phyloP scores from a whole-genome alignment of 306 rosid genomes.

The Glycine latifolia region DNA sequence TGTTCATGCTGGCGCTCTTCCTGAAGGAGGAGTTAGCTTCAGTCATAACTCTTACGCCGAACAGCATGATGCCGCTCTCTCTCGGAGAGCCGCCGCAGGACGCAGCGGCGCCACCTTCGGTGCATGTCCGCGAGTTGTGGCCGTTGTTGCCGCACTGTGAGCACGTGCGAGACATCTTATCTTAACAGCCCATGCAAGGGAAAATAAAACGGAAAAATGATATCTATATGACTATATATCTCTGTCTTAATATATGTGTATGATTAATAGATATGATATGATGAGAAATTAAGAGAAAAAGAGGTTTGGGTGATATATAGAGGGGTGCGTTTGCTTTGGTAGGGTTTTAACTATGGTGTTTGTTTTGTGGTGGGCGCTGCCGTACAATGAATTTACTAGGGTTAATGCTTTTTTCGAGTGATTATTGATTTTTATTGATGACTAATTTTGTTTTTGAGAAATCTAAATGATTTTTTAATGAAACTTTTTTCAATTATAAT shows the following conservation, averaged over 20 bases:
- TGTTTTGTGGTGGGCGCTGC: constrained; percentile 32
- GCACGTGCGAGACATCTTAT: constrained; percentile 77
- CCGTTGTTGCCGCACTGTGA: constrained; percentile 87
- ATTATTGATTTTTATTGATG: no score
- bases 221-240: not conserved
- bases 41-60: constrained; percentile 75
- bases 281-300: constrained; percentile 4
- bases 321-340: not conserved
- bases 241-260: no score
- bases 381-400: constrained; percentile 33
- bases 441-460: no score
- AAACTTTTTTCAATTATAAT: no score
- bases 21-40: constrained; percentile 56
- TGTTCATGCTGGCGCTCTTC: constrained; percentile 90
- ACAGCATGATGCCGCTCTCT: constrained; percentile 74
- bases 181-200: constrained; percentile 27
- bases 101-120: constrained; percentile 46
- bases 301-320: constrained; percentile 51
- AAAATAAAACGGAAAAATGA: not conserved
- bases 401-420: not conserved
- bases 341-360: constrained; percentile 36
- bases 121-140: constrained; percentile 83
- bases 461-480: no score
- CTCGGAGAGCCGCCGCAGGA: not conserved
- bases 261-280: no score